Percentiles rank a stretch among this genome's conserved stretches.
These are phyloP conservation scores for Mucor plumbeus DNA, from an alignment of 371 early-diverging fungal species.

Conservation along the genomic window DNA sequence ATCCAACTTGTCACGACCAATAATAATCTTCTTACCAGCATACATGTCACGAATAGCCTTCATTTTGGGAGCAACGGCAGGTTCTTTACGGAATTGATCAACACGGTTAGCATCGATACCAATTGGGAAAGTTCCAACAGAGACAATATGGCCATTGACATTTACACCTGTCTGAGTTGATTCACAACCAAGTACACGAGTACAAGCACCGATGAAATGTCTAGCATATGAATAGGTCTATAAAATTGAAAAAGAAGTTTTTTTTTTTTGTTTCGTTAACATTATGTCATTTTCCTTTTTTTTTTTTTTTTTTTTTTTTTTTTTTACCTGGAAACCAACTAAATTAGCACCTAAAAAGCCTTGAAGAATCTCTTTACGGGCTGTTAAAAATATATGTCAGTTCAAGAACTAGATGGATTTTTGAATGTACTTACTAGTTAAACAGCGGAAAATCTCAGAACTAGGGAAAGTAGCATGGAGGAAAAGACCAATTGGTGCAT, in stretches of 20 bases:
- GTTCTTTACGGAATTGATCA: slow-evolving; percentile 52
- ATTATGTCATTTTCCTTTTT: slow-evolving; percentile 1
- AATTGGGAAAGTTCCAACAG: slow-evolving; percentile 95
- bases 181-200: slow-evolving; percentile 91
- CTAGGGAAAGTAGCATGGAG: slow-evolving; percentile 98
- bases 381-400: slow-evolving; percentile 34
- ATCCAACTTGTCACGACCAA: slow-evolving; percentile 99
- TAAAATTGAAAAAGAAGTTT: neutral
- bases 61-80: slow-evolving; percentile 75
- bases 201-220: slow-evolving; percentile 96
- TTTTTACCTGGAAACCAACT: slow-evolving; percentile 83
- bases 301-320: neutral
- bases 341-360: slow-evolving; percentile 90
- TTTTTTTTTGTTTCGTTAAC: slow-evolving; percentile 1
- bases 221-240: slow-evolving; percentile 95
- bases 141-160: slow-evolving; percentile 73
- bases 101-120: slow-evolving; percentile 91
- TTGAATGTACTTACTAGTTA: slow-evolving; percentile 70
- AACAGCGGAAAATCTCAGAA: slow-evolving; percentile 92
- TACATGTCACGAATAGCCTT: slow-evolving; percentile 85
- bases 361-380: slow-evolving; percentile 84
- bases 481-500: slow-evolving; percentile 93
- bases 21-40: slow-evolving; percentile 91
- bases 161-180: slow-evolving; percentile 87
- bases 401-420: neutral